A percentile compares a stretch with the other conserved stretches of the same genome.
phyloP scores from a whole-genome alignment of 805 yeast genomes.

The Torulaspora franciscae region DNA sequence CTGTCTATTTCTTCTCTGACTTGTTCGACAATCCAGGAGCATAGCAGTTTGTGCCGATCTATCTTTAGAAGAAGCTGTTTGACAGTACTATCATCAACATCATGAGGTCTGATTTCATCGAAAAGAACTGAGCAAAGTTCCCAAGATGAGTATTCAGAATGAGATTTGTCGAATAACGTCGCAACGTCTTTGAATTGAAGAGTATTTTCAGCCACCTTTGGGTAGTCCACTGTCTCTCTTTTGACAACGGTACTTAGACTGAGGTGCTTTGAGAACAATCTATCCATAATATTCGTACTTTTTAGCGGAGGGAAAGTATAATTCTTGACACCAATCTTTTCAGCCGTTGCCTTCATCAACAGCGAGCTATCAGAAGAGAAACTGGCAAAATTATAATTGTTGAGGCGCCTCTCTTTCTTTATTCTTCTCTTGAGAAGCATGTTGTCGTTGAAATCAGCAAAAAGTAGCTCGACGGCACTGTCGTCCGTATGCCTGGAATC shows the following conservation, averaged over 20 bases:
- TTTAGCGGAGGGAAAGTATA: conserved; percentile 4
- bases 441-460: conserved; percentile 42
- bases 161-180: conserved; percentile 13
- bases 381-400: conserved; percentile 21
- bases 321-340: conserved; percentile 14
- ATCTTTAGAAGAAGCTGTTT: conserved; percentile 29
- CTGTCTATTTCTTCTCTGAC: conserved; percentile 37
- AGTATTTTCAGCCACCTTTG: conserved; percentile 36
- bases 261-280: conserved; percentile 27
- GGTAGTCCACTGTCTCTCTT: conserved; percentile 37
- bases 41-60: conserved; percentile 43
- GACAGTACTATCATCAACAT: conserved; percentile 21
- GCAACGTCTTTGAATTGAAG: conserved; percentile 32
- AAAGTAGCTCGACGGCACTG: conserved; percentile 17
- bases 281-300: conserved; percentile 13
- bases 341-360: conserved; percentile 11
- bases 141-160: conserved; percentile 40
- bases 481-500: conserved; percentile 1
- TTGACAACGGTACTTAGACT: conserved; percentile 19
- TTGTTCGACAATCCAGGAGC: conserved; percentile 52
- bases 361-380: conserved; percentile 22
- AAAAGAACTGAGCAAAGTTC: conserved; percentile 60
- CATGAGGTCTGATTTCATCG: conserved; percentile 38
- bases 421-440: conserved; percentile 29
- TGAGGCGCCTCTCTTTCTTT: conserved; percentile 29